Percentiles rank a stretch among this genome's conserved stretches.
Conservation (phyloP, 495 filamentous ascomycete species). For the Usnea hakonensis region DNA sequence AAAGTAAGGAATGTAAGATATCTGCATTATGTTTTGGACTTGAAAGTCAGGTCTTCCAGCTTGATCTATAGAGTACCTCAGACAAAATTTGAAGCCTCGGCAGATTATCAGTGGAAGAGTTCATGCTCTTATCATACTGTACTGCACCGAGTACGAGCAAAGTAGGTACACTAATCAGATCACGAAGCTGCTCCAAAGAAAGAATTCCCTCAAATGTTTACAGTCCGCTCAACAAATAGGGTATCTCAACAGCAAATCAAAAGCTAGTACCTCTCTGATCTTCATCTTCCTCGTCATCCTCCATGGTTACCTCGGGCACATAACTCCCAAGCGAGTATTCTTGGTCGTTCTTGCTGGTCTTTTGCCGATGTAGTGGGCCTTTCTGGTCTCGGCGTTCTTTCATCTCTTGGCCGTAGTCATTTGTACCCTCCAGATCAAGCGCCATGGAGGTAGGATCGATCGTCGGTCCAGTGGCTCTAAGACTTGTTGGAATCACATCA, state of each 20-base stretch:
- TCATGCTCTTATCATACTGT: too few species aligned
- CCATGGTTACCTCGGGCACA: constrained; percentile 21
- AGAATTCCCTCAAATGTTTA: background rate
- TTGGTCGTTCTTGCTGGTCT: background rate
- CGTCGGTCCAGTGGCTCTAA: constrained; percentile 7
- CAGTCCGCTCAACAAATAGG: background rate
- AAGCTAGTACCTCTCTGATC: constrained; percentile 9
- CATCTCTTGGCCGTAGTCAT: constrained; percentile 16
- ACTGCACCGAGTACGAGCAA: too few species aligned
- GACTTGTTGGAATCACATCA: constrained; percentile 15
- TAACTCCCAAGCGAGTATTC: constrained; percentile 15
- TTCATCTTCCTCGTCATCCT: constrained; percentile 21
- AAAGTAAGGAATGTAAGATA: too few species aligned
- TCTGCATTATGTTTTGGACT: too few species aligned
- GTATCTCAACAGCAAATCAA: constrained; percentile 10
- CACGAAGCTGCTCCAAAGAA: background rate
- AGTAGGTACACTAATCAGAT: background rate
- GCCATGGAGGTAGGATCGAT: constrained; percentile 3
- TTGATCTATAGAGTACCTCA: too few species aligned
- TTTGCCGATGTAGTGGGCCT: background rate
- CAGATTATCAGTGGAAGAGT: background rate
- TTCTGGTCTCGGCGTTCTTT: constrained; percentile 12
- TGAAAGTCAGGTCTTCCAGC: too few species aligned
- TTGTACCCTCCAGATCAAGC: constrained; percentile 1
- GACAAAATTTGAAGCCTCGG: background rate